Conservation (phyloP, 805 yeast species). For the Candida anglica region DNA sequence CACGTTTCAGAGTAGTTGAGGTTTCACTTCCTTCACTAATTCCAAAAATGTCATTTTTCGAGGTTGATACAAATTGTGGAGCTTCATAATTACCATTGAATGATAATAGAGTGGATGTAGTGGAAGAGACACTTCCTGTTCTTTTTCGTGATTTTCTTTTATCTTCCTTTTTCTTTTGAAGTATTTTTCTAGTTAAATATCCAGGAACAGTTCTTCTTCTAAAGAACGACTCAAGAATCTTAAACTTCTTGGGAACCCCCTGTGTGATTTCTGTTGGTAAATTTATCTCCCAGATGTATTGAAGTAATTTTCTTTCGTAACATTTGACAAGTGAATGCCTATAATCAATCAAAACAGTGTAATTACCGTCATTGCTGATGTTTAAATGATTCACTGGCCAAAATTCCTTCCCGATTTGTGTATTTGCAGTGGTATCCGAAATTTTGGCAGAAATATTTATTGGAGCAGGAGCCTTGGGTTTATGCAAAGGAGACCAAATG, state of each 20-base stretch:
- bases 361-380: slow-evolving; percentile 57
- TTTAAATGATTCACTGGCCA: slow-evolving; percentile 63
- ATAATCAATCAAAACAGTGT: slow-evolving; percentile 51
- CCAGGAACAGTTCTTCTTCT: slow-evolving; percentile 52
- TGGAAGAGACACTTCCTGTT: slow-evolving; percentile 14
- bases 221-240: slow-evolving; percentile 57
- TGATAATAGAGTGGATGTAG: slow-evolving; percentile 14
- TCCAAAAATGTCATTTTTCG: no score
- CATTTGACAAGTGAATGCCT: slow-evolving; percentile 51
- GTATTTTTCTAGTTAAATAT: slow-evolving; percentile 31
- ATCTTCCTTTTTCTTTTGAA: slow-evolving; percentile 16
- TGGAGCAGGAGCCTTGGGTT: slow-evolving; percentile 12
- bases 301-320: slow-evolving; percentile 52
- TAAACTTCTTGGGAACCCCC: slow-evolving; percentile 15
- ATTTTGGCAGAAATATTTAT: slow-evolving; percentile 33
- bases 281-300: slow-evolving; percentile 54
- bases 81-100: slow-evolving; percentile 35
- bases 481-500: slow-evolving; percentile 68
- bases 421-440: slow-evolving; percentile 43
- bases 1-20: slow-evolving; percentile 1
- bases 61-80: slow-evolving; percentile 14
- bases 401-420: slow-evolving; percentile 43
- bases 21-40: no score
- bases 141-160: slow-evolving; percentile 21
- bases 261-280: slow-evolving; percentile 29